A percentile compares a stretch with the other conserved stretches of the same genome.
Evolutionary conservation across 1,284 basidiomycete genomes (phyloP).

Genomic region (Gyrodon tennesseensis): DNA sequence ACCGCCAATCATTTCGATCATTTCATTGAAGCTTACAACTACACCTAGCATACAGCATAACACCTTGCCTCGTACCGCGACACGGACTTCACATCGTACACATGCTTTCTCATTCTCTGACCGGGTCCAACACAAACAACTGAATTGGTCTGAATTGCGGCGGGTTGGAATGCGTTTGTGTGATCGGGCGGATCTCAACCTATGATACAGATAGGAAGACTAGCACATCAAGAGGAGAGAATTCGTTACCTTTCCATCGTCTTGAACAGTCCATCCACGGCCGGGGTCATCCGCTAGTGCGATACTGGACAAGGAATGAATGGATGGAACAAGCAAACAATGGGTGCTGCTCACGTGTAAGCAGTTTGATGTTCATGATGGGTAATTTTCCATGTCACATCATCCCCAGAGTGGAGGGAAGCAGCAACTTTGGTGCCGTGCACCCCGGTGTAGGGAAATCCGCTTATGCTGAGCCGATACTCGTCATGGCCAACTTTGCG

Average conservation of each 20-base stretch:
- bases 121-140: neutral
- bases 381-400: neutral
- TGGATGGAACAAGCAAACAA: too few relatives aligned
- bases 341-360: neutral
- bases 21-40: neutral
- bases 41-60: neutral
- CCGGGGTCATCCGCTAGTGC: fast-evolving
- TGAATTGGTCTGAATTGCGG: neutral
- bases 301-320: neutral
- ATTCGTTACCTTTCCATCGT: neutral
- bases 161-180: neutral
- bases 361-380: fast-evolving
- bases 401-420: neutral
- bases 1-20: too few relatives aligned
- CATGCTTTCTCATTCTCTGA: neutral
- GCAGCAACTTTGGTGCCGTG: neutral
- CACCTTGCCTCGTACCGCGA: neutral
- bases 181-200: neutral
- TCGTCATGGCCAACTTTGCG: neutral
- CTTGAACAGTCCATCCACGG: neutral
- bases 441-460: neutral
- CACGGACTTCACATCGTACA: neutral
- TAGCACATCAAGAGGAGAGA: neutral
- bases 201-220: neutral
- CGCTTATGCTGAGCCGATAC: neutral